phyloP scores from a whole-genome alignment of 495 filamentous ascomycete genomes.

The Massariosphaeria phaeospora region DNA sequence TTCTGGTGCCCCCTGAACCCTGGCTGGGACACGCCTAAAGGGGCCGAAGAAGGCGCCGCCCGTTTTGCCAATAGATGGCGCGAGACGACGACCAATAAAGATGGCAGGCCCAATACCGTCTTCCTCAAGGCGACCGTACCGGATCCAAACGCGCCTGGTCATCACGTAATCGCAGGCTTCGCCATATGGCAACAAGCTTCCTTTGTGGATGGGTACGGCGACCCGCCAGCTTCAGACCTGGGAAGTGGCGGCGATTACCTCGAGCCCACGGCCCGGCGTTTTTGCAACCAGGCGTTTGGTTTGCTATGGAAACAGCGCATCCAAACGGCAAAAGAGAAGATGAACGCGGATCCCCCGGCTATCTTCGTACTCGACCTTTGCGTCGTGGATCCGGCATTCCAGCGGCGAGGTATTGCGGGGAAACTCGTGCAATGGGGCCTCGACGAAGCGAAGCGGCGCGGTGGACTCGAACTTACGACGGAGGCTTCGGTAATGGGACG shows the following conservation, averaged over 20 bases:
- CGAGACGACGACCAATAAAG: slow-evolving; percentile 31
- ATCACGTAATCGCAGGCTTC: slow-evolving; percentile 39
- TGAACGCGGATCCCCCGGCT: slow-evolving; percentile 1
- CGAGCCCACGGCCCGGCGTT: slow-evolving; percentile 33
- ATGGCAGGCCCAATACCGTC: slow-evolving; percentile 42
- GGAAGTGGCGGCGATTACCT: slow-evolving; percentile 32
- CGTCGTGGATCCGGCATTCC: slow-evolving; percentile 14
- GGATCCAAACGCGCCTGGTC: slow-evolving; percentile 2
- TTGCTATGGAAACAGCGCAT: slow-evolving; percentile 8
- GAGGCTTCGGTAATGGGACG: slow-evolving; percentile 19
- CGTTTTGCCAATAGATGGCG: slow-evolving; percentile 39
- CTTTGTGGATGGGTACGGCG: slow-evolving; percentile 41
- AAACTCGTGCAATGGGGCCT: slow-evolving; percentile 20
- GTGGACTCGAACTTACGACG: slow-evolving; percentile 12
- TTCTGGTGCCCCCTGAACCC: slow-evolving; percentile 46
- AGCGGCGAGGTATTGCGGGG: slow-evolving; percentile 17
- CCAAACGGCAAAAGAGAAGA: slow-evolving; percentile 11
- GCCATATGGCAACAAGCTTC: slow-evolving; percentile 41
- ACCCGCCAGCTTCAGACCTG: slow-evolving; percentile 33
- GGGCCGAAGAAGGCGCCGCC: slow-evolving; percentile 31
- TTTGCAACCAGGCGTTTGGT: slow-evolving; percentile 7
- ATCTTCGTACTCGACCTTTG: slow-evolving; percentile 19
- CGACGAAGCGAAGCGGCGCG: slow-evolving; percentile 12
- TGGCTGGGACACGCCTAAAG: slow-evolving; percentile 43
- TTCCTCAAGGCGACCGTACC: slow-evolving; percentile 47